These are phyloP conservation scores for Tetrahymena elliotti DNA, from an alignment of 73 alveolate genomes.

Conservation along the genomic window DNA sequence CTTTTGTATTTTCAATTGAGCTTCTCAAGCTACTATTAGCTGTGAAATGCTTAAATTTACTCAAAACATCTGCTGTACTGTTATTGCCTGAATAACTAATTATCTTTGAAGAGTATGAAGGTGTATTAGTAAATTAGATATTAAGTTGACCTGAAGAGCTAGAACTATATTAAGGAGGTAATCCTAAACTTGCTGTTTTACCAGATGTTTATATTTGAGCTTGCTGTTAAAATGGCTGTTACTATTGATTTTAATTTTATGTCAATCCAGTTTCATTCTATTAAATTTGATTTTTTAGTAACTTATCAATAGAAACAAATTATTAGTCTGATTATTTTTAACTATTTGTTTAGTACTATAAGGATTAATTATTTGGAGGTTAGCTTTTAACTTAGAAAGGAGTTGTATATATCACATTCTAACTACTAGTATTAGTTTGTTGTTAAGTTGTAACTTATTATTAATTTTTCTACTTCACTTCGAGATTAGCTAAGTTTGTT, in stretches of 20 bases:
- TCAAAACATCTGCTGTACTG: neutral
- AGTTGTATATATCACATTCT: neutral
- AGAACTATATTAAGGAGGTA: neutral
- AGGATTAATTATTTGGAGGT: neutral
- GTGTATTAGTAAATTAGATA: neutral
- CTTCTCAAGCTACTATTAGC: neutral
- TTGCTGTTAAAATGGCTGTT: no score
- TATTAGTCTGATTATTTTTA: no score
- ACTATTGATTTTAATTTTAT: no score
- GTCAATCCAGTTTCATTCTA: neutral
- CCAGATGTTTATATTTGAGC: neutral
- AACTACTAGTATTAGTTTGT: neutral
- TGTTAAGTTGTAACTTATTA: neutral
- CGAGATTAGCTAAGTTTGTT: neutral
- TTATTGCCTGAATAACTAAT: neutral
- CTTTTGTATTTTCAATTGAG: neutral
- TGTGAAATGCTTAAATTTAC: neutral
- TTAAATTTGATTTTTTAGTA: neutral
- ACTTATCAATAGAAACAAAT: neutral
- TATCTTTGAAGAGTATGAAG: neutral
- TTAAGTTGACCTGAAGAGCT: neutral
- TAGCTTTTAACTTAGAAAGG: neutral
- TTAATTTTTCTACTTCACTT: neutral
- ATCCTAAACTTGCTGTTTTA: neutral
- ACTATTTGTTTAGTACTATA: neutral